Evolutionary conservation across 2,329 filamentous ascomycete species (phyloP).

Genomic region (Apiospora koreana): DNA sequence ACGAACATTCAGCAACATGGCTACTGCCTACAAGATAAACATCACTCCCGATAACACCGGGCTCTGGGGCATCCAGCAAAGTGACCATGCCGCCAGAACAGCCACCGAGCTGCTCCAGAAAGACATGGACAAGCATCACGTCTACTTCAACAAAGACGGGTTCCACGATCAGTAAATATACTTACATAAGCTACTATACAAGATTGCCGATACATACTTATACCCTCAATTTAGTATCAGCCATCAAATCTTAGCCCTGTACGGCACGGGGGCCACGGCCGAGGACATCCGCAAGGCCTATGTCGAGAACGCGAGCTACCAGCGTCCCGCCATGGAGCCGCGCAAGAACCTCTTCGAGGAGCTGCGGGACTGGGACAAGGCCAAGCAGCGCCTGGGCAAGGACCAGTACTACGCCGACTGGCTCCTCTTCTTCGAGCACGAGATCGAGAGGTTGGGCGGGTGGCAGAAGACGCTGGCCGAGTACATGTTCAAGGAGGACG

Average conservation of each 20-base stretch:
- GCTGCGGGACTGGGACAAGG: slow-evolving; percentile 57
- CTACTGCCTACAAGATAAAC: slow-evolving; percentile 49
- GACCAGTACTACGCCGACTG: slow-evolving; percentile 69
- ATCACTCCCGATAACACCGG: slow-evolving; percentile 52
- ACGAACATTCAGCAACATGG: slow-evolving; percentile 37
- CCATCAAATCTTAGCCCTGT: slow-evolving; percentile 77
- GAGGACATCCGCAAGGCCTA: slow-evolving; percentile 64
- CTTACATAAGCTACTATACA: background rate
- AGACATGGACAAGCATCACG: slow-evolving; percentile 74
- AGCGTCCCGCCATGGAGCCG: slow-evolving; percentile 52
- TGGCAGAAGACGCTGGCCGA: slow-evolving; percentile 64
- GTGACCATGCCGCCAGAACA: slow-evolving; percentile 60
- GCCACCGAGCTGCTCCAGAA: slow-evolving; percentile 71
- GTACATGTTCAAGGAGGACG: slow-evolving; percentile 68
- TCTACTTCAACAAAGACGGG: slow-evolving; percentile 74
- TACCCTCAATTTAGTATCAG: slow-evolving; percentile 50
- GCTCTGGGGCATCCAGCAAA: slow-evolving; percentile 48
- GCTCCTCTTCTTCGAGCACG: slow-evolving; percentile 71
- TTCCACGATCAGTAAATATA: slow-evolving; percentile 76
- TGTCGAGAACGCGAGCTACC: slow-evolving; percentile 65
- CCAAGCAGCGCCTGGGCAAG: slow-evolving; percentile 62
- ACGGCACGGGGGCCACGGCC: slow-evolving; percentile 69
- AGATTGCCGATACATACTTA: background rate
- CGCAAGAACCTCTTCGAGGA: slow-evolving; percentile 49
- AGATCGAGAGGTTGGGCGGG: slow-evolving; percentile 63